Evolutionary conservation across 2,329 filamentous ascomycete genomes (phyloP), one percentile per base, ranked within the genome.

Genomic region (Botryotinia convoluta): DNA sequence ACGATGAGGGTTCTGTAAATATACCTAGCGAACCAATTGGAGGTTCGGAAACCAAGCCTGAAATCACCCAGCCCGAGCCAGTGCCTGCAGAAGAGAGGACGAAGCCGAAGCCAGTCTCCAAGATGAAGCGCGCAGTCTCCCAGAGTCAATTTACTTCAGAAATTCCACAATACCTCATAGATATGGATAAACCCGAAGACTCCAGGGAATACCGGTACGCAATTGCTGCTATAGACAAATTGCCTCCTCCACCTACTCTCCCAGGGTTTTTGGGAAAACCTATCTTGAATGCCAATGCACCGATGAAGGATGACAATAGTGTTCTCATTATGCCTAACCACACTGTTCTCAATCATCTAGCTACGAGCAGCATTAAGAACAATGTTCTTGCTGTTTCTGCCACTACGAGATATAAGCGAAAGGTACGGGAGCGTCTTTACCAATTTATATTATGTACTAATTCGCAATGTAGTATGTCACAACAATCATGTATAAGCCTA

Each of bases 241-340:
- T 95, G n/a, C 90, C 94, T 0, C 90, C 90, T 37, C 95, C 96
- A 8, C 96, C 96, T 1, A 91, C 89, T 77, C 86, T 99, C 62
- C 96, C 96, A 0, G 90, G 96, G 67, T 98, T 98, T 84, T 85
- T 99, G 68, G 93, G 92, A 78, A 97, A 97, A 84, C 96, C 95
- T 45, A 98, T 99, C 74, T 84, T 99, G 77, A 99, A 99, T 82
- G 93, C 93, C 67, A 91, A 91, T 3, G 94, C 93, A 39, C 91
- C 95, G 10, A 94, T 97, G 87, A 98, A 98, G 85, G 96, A 99
- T 81, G 96, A 99, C 83, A 97, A 95, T 82, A 98, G 95, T 83
- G 96, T 99, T 75, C 85, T 99, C 76, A 96, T 94, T 77, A 95
- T 98, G 88, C 96, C 96, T 22, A 99, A 98, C 79, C 95, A 99